Conservation (phyloP, 2,329 filamentous ascomycete species). For the Thelonectria olida region DNA sequence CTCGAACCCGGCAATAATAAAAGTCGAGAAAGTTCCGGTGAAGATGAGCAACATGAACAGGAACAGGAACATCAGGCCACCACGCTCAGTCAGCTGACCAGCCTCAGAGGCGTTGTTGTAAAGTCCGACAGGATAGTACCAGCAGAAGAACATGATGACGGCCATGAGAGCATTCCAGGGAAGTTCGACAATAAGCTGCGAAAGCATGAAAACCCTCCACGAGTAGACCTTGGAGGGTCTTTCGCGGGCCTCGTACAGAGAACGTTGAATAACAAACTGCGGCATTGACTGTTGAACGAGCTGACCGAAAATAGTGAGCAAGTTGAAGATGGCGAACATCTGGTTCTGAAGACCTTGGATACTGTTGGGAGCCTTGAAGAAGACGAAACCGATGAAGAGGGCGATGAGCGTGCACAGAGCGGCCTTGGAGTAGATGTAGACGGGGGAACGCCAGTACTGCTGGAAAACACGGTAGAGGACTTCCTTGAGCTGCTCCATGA, state of each 20-base stretch:
- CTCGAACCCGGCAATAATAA: constrained; percentile 76
- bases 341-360: constrained; percentile 86
- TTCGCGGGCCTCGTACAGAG: constrained; percentile 86
- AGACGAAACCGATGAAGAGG: constrained; percentile 85
- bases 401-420: constrained; percentile 71
- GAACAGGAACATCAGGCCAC: constrained; percentile 82
- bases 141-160: constrained; percentile 80
- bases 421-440: constrained; percentile 87
- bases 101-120: constrained; percentile 73
- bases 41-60: constrained; percentile 81
- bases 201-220: constrained; percentile 86
- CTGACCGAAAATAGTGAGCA: constrained; percentile 83
- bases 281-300: constrained; percentile 85
- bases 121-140: constrained; percentile 88
- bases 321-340: constrained; percentile 87
- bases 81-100: constrained; percentile 71
- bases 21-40: constrained; percentile 81
- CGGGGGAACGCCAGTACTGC: constrained; percentile 90
- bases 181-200: constrained; percentile 84
- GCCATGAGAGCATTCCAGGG: constrained; percentile 84
- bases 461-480: constrained; percentile 82
- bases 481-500: constrained; percentile 71
- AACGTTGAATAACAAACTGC: constrained; percentile 83
- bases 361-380: constrained; percentile 76
- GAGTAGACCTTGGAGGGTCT: constrained; percentile 85